Base-by-base conservation (phyloP, 2,329 filamentous ascomycete species). In the Chaetomium sp. region DNA sequence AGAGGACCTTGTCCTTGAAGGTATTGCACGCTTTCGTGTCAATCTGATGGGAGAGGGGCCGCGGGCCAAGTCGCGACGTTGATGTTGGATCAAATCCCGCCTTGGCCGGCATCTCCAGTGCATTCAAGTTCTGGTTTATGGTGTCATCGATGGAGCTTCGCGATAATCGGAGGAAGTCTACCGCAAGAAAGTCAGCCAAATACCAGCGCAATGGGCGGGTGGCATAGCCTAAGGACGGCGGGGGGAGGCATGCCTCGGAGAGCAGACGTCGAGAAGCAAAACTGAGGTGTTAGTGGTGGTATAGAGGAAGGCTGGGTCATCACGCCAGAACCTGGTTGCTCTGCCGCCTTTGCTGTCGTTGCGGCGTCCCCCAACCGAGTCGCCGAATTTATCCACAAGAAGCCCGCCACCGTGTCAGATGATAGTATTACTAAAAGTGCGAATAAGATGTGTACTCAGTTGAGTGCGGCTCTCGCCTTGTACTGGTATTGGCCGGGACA, bases 101-200 rank as follows among this genome's bases (percentile, higher is more conserved):
- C 53, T 82, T 80, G 13, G 91, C 84, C 0, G 94, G 94, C 0
- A 90, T 93, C 53, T 92, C 80, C 45, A 98, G 85, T 1, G 92
- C 92, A 80, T 98, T 98, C 67, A 99, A 86, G 73, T 96, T 94
- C 74, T 97, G 93, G 0, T 88, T 87, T 74, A 99, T 98, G 53
- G 91, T 92, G 78, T 99, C 95, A 78, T 99, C 95, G 73, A 97
- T 89, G 56, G 90, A 87, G 60, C 87, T 83, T 68, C 95, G 88
- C 10, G 94, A 97, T 69, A 95, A 78, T 47, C 93, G 90, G 25
- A 99, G 85, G 76, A 99, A 99, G 76, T 97, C 95, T 97, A 73
- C 68, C 64, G 69, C 23, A 62, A 53, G 57, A 42, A 4, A 42
- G 65, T 67, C 59, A 71, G 62, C 27, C 55, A 54, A 42, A 57